Percentiles rank a stretch among this genome's conserved stretches.
Conservation (phyloP, 1,284 basidiomycete species). For the Trichosporon asahii region DNA sequence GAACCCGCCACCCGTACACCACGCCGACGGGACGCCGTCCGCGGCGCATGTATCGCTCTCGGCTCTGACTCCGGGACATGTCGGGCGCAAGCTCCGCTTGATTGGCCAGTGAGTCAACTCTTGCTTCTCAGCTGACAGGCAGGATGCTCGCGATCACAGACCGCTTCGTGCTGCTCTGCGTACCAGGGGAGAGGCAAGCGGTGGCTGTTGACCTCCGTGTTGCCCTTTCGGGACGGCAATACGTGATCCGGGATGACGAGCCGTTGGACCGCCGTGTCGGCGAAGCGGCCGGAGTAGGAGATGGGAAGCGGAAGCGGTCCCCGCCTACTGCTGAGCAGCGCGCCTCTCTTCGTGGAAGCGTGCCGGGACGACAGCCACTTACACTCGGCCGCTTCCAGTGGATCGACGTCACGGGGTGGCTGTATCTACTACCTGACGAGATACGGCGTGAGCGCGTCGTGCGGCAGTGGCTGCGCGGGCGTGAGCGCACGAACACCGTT, state of each 20-base stretch:
- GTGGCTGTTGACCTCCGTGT: not conserved
- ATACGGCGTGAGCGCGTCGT: not conserved
- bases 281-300: no score
- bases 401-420: constrained; percentile 8
- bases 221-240: not conserved
- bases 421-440: not conserved
- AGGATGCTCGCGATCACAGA: constrained; percentile 2
- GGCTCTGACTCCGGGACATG: not conserved
- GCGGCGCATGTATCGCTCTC: not conserved
- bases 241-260: not conserved
- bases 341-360: not conserved
- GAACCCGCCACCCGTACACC: not conserved
- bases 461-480: not conserved
- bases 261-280: not conserved
- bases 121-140: not conserved
- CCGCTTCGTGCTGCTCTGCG: not conserved
- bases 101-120: not conserved
- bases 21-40: not conserved
- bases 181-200: not conserved
- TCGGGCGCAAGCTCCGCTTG: not conserved
- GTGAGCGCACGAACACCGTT: not conserved
- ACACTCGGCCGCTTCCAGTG: not conserved
- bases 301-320: not conserved
- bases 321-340: not conserved
- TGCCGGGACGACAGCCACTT: not conserved